phyloP scores from a whole-genome alignment of 345 rosid genomes.

The Bruguiera gymnorhiza region DNA sequence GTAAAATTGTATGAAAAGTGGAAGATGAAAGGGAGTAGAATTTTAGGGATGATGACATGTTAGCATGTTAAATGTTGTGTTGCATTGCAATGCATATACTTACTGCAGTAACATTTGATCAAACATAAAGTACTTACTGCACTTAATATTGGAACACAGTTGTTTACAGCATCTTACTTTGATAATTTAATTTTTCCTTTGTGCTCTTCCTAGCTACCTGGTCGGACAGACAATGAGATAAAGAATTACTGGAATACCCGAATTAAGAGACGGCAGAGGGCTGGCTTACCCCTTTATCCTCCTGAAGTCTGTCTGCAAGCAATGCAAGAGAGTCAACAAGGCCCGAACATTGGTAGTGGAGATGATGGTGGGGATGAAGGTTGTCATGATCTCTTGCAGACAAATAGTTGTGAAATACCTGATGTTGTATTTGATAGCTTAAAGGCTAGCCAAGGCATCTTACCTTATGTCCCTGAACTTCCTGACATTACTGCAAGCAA shows the following conservation, averaged over 20 bases:
- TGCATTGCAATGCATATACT: background rate
- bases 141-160: background rate
- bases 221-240: constrained; percentile 99
- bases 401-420: constrained; percentile 52
- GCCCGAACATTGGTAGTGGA: constrained; percentile 35
- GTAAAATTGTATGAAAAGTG: background rate
- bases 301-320: constrained; percentile 64
- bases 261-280: constrained; percentile 89
- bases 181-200: background rate
- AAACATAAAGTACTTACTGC: too few relatives aligned
- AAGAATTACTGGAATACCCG: constrained; percentile 99
- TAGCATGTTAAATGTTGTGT: background rate
- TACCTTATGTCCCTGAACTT: constrained; percentile 61
- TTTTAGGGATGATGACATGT: background rate
- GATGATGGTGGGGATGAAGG: constrained; percentile 43
- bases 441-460: constrained; percentile 44
- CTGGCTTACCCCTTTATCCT: constrained; percentile 96
- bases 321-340: constrained; percentile 52
- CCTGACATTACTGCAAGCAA: constrained; percentile 51
- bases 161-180: background rate
- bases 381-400: constrained; percentile 53
- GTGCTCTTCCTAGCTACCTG: constrained; percentile 64
- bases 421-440: constrained; percentile 65
- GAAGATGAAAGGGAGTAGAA: background rate
- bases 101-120: background rate